Percentiles rank a stretch among this genome's conserved stretches.
Conservation (phyloP, 1,139 yeast genomes). For the Starmera stellimalicola region DNA sequence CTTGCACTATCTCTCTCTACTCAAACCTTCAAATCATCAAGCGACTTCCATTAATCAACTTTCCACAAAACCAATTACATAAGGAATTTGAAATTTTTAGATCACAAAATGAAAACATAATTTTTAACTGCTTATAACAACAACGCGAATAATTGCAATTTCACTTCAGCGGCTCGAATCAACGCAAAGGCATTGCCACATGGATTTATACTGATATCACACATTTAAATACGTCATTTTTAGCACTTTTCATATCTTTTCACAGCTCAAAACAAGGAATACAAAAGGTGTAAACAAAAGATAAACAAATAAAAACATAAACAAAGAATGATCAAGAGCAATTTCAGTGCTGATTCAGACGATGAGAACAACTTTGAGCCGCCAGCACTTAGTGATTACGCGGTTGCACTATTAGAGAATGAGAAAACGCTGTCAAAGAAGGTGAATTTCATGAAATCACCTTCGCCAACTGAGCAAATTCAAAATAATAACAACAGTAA, state of each 20-base stretch:
- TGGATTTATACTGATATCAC: background rate
- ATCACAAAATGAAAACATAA: too few relatives aligned
- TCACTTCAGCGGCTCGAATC: background rate
- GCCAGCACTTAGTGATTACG: conserved; percentile 57
- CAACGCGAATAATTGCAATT: too few relatives aligned
- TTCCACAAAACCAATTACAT: background rate
- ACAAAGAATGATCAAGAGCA: background rate
- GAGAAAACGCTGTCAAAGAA: conserved; percentile 13
- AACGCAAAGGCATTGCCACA: background rate
- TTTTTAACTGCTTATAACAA: too few relatives aligned
- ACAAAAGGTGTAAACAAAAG: background rate
- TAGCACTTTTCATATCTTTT: background rate
- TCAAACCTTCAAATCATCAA: background rate
- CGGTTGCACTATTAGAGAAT: conserved; percentile 30
- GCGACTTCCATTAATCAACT: background rate
- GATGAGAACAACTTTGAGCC: conserved; percentile 49
- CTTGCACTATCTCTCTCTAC: background rate
- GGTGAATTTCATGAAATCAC: conserved; percentile 14
- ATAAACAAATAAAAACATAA: background rate
- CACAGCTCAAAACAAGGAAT: background rate
- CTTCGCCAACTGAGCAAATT: conserved; percentile 3
- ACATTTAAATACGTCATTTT: background rate
- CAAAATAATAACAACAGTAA: conserved; percentile 2
- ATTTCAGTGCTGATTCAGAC: conserved; percentile 14
- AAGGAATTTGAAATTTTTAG: too few relatives aligned